Conservation (phyloP, 768 basidiomycete species). For the Pleurotus ostreatus region DNA sequence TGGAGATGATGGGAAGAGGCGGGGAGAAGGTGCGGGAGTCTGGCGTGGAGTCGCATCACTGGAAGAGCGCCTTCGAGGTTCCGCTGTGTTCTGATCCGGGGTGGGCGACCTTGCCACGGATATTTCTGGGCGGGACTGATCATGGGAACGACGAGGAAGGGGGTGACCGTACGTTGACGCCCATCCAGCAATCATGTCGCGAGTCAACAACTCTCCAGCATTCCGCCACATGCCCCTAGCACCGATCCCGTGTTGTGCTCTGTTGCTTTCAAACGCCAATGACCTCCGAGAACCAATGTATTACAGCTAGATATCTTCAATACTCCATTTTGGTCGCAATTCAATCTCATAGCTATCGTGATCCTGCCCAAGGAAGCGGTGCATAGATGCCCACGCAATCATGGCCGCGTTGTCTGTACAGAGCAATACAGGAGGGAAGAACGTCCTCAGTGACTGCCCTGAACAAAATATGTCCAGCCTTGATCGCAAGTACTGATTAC, state of each 20-base stretch:
- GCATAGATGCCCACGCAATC: slow-evolving; percentile 91
- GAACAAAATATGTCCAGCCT: slow-evolving; percentile 38
- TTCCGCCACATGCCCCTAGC: neutral
- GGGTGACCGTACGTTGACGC: slow-evolving; percentile 7
- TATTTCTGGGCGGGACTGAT: slow-evolving; percentile 5
- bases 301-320: slow-evolving; percentile 44
- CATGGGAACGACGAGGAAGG: slow-evolving; percentile 9
- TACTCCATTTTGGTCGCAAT: slow-evolving; percentile 71
- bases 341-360: slow-evolving; percentile 59
- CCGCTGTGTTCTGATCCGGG: neutral
- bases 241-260: neutral
- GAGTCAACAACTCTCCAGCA: neutral
- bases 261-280: neutral
- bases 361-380: slow-evolving; percentile 64
- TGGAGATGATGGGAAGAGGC: slow-evolving; percentile 19
- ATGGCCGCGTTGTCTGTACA: slow-evolving; percentile 98
- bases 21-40: slow-evolving; percentile 34
- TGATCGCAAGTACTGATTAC: slow-evolving; percentile 41
- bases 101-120: neutral
- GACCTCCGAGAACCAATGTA: neutral
- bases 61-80: slow-evolving; percentile 36
- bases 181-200: slow-evolving; percentile 11
- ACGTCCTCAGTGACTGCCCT: slow-evolving; percentile 33
- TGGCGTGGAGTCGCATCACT: slow-evolving; percentile 49
- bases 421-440: slow-evolving; percentile 73